Evolutionary conservation across 2,329 filamentous ascomycete genomes (phyloP), one percentile per base, ranked within the genome.

Genomic region (Elsinoe arachidis): DNA sequence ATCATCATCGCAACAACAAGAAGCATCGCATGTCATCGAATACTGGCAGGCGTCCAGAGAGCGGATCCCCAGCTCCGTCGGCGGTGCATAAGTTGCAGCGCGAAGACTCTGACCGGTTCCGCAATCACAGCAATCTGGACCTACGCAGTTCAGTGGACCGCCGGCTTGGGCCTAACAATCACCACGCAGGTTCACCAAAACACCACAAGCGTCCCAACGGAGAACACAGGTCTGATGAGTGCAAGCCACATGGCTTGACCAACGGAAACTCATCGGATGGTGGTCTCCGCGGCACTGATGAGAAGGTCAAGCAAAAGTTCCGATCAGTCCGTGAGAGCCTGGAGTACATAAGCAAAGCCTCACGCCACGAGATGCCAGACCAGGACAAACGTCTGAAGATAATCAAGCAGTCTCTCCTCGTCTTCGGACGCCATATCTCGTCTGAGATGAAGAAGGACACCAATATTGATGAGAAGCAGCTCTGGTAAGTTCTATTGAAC

Each of bases 1-100:
- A 96, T 63, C 91, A 96, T 66, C 91, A 95, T 70, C 88, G 91
- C 57, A 96, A 92, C 74, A 95, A 91, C 74, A 95, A 95, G 75
- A 92, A 95, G 67, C 73, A 82, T 51, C 69, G 74, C 61, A 83
- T 83, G 64, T 30, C 26, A 30, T 81, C 84, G 9, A 77, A 83
- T 62, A 83, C 85, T 35, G 80, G 74, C 19, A 61, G 76, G 39
- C 80, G 83, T 38, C 77, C 80, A 59, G 75, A 76, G 23, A 77
- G 77, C 5, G 84, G 85, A 55, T 90, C 87, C 15, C 87, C 88
- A 6, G 85, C 79, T 19, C 85, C 87, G 2, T 63, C 67, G 34
- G 68, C 66, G 46, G 59, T 65, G 53, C 69, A 69, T 49, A 70
- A 72, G 58, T 63, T 66, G 44, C 69, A 59, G 37, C 70, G 74